A percentile compares a stretch with the other conserved stretches of the same genome.
These are phyloP conservation scores for Penicillium sp. DNA, from an alignment of 2,329 filamentous ascomycete genomes.

Conservation along the genomic window DNA sequence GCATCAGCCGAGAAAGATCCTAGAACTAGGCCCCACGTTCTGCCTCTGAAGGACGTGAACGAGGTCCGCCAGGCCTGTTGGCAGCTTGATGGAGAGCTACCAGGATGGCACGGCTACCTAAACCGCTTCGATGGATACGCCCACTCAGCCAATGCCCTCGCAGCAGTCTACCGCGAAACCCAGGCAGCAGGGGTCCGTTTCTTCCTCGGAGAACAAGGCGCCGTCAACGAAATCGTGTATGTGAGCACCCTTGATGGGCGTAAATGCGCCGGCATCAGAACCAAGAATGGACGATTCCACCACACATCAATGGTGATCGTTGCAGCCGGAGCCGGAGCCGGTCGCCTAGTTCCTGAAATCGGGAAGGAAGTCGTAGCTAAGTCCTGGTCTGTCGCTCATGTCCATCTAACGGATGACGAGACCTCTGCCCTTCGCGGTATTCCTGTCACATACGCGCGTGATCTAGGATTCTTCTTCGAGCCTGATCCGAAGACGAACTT, in stretches of 20 bases:
- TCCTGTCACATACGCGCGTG: slow-evolving; percentile 61
- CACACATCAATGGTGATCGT: slow-evolving; percentile 48
- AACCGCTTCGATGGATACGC: slow-evolving; percentile 60
- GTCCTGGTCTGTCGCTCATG: slow-evolving; percentile 61
- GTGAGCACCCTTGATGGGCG: slow-evolving; percentile 14
- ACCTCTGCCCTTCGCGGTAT: slow-evolving; percentile 56
- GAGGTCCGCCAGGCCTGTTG: slow-evolving; percentile 49
- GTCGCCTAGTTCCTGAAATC: slow-evolving; percentile 51
- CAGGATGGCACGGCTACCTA: slow-evolving; percentile 60
- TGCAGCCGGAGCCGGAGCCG: slow-evolving; percentile 53
- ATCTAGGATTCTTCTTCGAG: slow-evolving; percentile 67
- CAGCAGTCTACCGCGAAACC: slow-evolving; percentile 47
- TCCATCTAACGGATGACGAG: slow-evolving; percentile 58
- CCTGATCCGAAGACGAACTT: slow-evolving; percentile 59
- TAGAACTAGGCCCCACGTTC: slow-evolving; percentile 43
- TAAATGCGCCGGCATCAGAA: slow-evolving; percentile 38
- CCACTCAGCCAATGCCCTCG: slow-evolving; percentile 55
- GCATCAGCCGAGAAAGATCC: slow-evolving; percentile 36
- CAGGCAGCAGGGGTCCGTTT: slow-evolving; percentile 45
- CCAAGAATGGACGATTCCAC: slow-evolving; percentile 41
- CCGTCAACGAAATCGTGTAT: slow-evolving; percentile 45
- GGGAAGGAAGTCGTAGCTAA: slow-evolving; percentile 56
- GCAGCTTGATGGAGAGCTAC: slow-evolving; percentile 52
- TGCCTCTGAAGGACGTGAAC: slow-evolving; percentile 34
- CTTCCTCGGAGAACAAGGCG: slow-evolving; percentile 43